Evolutionary conservation across 495 filamentous ascomycete species (phyloP).

Genomic region (Poronia punctata): DNA sequence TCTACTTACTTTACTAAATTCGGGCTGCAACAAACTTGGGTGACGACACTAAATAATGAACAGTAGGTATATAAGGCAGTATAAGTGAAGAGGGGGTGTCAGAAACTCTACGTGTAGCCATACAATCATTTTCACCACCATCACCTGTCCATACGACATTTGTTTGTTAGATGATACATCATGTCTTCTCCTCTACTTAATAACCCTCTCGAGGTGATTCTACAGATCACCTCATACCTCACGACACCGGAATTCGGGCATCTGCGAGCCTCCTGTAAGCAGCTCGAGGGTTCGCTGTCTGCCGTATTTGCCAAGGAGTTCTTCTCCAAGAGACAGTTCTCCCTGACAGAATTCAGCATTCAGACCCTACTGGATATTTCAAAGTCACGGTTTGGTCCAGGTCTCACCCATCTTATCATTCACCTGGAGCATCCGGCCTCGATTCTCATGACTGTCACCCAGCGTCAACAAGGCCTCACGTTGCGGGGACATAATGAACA

Average conservation of each 20-base stretch:
- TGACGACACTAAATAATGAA: no score
- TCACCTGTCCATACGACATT: no score
- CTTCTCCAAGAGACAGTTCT: slow-evolving; percentile 51
- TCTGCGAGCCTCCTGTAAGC: slow-evolving; percentile 39
- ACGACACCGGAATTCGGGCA: slow-evolving; percentile 38
- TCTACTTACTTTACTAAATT: no score
- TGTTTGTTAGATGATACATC: no score
- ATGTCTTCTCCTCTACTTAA: no score
- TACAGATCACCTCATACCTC: slow-evolving; percentile 35
- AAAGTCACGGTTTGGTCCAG: slow-evolving; percentile 33
- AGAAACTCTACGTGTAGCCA: no score
- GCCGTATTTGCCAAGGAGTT: slow-evolving; percentile 44
- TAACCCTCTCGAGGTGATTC: slow-evolving; percentile 35
- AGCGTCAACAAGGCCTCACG: not conserved
- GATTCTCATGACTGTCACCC: no score
- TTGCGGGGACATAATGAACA: slow-evolving; percentile 4
- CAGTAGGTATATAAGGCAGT: no score
- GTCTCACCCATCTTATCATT: slow-evolving; percentile 44
- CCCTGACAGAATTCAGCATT: slow-evolving; percentile 41
- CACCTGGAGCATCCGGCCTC: slow-evolving; percentile 32
- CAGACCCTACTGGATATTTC: slow-evolving; percentile 47
- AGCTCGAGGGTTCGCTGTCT: slow-evolving; percentile 36
- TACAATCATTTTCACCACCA: no score
- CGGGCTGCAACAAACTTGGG: no score
- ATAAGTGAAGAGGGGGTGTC: no score